These are phyloP conservation scores for Boletus pseudo-olivaceus DNA, from an alignment of 768 basidiomycete species.

Conservation along the genomic window DNA sequence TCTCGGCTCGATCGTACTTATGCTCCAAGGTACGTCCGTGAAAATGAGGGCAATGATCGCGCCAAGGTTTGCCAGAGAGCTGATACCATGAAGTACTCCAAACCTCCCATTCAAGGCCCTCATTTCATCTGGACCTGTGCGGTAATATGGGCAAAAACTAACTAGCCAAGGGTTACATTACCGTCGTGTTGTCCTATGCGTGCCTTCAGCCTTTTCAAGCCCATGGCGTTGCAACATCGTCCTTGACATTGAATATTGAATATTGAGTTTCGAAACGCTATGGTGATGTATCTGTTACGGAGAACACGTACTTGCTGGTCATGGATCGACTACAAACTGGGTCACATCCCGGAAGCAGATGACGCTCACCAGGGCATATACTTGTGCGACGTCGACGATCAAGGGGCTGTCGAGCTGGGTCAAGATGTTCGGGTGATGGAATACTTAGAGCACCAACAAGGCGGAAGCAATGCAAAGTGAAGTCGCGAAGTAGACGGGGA, in stretches of 20 bases:
- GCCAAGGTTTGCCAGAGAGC: conserved; percentile 61
- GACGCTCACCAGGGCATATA: conserved; percentile 50
- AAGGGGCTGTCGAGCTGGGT: conserved; percentile 44
- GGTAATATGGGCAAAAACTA: conserved; percentile 26
- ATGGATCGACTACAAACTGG: conserved; percentile 64
- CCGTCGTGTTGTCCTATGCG: conserved; percentile 58
- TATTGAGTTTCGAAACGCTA: neutral
- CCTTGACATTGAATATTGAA: conserved; percentile 32
- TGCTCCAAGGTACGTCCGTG: conserved; percentile 67
- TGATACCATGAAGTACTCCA: conserved; percentile 62
- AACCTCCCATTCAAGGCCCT: conserved; percentile 66
- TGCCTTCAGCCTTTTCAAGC: conserved; percentile 72
- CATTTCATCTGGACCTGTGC: conserved; percentile 69
- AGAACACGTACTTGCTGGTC: conserved; percentile 56
- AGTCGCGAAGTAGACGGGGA: conserved; percentile 70
- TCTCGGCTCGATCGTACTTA: conserved; percentile 36
- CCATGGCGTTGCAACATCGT: conserved; percentile 74
- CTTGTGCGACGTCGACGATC: conserved; percentile 61
- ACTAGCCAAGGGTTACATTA: conserved; percentile 33
- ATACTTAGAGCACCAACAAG: conserved; percentile 57
- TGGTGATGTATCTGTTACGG: neutral
- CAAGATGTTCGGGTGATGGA: conserved; percentile 54
- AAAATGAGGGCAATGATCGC: conserved; percentile 56
- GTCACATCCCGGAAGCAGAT: conserved; percentile 52
- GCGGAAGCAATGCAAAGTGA: conserved; percentile 52